Base-by-base conservation (phyloP, 1,284 basidiomycete genomes). In the Crucibulum parvulum region DNA sequence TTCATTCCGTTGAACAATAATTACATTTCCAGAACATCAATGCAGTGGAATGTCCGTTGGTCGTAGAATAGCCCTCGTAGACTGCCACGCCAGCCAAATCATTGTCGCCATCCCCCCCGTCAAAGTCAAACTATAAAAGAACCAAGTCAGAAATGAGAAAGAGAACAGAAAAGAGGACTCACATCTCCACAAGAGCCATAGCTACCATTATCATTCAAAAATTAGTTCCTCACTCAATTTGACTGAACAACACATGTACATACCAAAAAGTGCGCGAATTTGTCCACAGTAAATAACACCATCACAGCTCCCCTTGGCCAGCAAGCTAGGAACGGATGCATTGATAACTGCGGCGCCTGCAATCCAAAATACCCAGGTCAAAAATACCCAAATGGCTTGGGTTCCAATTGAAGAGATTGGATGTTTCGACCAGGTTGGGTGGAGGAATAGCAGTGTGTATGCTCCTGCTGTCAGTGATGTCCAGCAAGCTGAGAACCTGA, bases 281-380 rank as follows among this genome's bases (percentile, higher is more conserved):
- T 88, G 87, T 35, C 74, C 72, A 60, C 87, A 89, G 69, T 87
- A 86, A 15, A 82, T 77, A 10, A 85, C 66, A 4, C 72, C 75
- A 5, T 45, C 57, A 64, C 87, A 88, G 10, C 69, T 66, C 16
- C 69, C 69, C 46, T 68, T 67, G 37, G 72, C 63, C 53, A 84
- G 74, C 41, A 86, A 57, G 7, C 70, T 69, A 1, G 84, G 82
- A 36, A 84, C 66, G 7, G 82, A 77, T 38, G 74, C 73, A 61
- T 84, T 83, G 50, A 88, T 66, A 13, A 83, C 69, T 0, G 79
- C 81, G 4, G 84, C 77, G 51, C 84, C 83, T 11, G 84, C 75
- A 31, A 87, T 75, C 87, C 87, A 88, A 43, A 86, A 75, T 18
- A 81, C 64, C 83, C 84, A 87, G n/a, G 84, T 86, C 1, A 80